Evolutionary conservation across 306 rosid species (phyloP).

Genomic region (Cucumis hystrix): DNA sequence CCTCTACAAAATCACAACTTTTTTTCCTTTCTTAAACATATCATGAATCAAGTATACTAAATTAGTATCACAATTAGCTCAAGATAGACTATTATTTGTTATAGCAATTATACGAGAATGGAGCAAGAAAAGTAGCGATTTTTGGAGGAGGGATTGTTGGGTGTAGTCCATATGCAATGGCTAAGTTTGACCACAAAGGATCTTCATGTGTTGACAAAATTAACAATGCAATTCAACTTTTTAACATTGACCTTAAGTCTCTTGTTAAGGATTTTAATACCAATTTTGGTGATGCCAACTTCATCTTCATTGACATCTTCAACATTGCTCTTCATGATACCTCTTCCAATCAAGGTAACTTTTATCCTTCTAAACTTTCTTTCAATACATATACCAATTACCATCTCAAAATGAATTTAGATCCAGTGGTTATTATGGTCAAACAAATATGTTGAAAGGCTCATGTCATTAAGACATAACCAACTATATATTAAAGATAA

Average conservation of each 20-base stretch:
- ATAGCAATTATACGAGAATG: neutral
- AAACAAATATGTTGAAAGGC: too few relatives aligned
- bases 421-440: too few relatives aligned
- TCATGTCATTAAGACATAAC: too few relatives aligned
- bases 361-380: too few relatives aligned
- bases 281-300: conserved; percentile 6
- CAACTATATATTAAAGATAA: too few relatives aligned
- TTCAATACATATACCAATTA: too few relatives aligned
- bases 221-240: conserved; percentile 17
- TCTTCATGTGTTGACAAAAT: conserved; percentile 11
- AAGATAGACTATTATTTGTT: too few relatives aligned
- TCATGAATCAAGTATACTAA: too few relatives aligned
- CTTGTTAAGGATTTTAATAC: conserved; percentile 14
- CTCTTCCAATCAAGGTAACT: neutral
- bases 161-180: conserved; percentile 9
- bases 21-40: too few relatives aligned
- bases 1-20: too few relatives aligned
- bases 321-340: neutral
- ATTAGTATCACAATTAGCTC: too few relatives aligned
- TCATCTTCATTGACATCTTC: conserved; percentile 13
- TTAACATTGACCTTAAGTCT: conserved; percentile 16
- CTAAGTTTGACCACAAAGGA: neutral
- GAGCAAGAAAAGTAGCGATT: neutral
- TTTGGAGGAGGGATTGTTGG: neutral
- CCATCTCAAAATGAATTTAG: too few relatives aligned